Percentiles rank a stretch among this genome's conserved stretches.
These are phyloP conservation scores for Aspergillus viridinutans DNA, from an alignment of 2,329 filamentous ascomycete genomes.

Conservation along the genomic window DNA sequence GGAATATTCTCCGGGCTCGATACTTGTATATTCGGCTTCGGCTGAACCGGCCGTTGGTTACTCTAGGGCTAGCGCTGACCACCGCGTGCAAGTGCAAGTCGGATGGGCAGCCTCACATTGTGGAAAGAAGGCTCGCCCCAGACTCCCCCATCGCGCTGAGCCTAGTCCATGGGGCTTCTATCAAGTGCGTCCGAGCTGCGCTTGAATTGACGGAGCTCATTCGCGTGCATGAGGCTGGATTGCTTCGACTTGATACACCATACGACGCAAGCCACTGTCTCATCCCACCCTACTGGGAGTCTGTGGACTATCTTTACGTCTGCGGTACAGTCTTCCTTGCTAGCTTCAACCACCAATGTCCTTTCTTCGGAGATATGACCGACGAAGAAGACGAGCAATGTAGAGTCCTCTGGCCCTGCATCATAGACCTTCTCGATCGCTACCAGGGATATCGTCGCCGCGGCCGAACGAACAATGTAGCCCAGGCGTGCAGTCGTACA, in stretches of 20 bases:
- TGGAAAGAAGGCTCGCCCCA: background rate
- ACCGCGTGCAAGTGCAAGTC: constrained; percentile 7
- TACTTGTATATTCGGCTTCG: constrained; percentile 21
- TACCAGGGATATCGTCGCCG: background rate
- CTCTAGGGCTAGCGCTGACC: constrained; percentile 6
- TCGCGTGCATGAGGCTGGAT: constrained; percentile 2
- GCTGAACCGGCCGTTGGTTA: constrained; percentile 10
- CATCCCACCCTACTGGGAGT: constrained; percentile 12
- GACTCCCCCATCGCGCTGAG: constrained; percentile 6
- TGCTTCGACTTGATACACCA: background rate
- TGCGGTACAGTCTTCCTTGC: constrained; percentile 12
- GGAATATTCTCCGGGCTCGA: constrained; percentile 20
- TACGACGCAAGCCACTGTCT: background rate
- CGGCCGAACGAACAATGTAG: background rate
- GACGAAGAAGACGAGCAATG: background rate
- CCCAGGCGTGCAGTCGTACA: background rate
- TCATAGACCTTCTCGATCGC: background rate
- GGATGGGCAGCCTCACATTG: constrained; percentile 3
- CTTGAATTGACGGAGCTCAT: constrained; percentile 6
- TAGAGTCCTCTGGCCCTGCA: background rate
- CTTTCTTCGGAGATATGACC: background rate
- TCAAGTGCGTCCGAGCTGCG: constrained; percentile 8
- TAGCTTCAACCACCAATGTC: constrained; percentile 4
- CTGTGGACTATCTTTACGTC: constrained; percentile 12
- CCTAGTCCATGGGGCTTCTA: constrained; percentile 9